Evolutionary conservation across 2,329 filamentous ascomycete species (phyloP), one percentile per base, ranked within the genome.

Genomic region (Calonectria crousiana): DNA sequence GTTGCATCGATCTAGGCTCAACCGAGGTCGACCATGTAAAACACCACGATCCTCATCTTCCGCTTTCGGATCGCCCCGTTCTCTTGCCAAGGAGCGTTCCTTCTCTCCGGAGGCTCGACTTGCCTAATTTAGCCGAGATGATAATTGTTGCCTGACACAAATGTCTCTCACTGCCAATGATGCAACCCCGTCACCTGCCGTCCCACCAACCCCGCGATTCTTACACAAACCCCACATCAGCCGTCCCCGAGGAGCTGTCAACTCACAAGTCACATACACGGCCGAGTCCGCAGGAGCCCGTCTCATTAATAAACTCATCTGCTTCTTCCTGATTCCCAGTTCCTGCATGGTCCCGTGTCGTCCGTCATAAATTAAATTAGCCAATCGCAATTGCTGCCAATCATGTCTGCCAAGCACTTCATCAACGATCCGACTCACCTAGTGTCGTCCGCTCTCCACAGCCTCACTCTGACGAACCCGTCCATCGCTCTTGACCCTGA

Each of bases 391-490:
- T 44, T 32, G 10, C 52, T 30, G 49, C 51, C 34, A 77, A 81
- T 47, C 78, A 87, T 87, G 86, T 91, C 91, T 38, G 83, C 88
- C 74, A 97, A 97, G 88, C 96, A 98, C 87, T 98, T 98, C 88
- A 92, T 98, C 88, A 92, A 95, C 84, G 94, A 97, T 83, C 92
- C 95, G 52, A 91, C 92, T 68, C 90, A 94, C 81, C 91, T 98
- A 67, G 95, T 98, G 83, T 89, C 91, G 82, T 89, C 92, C 52
- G 94, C 96, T 56, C 92, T 98, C 26, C 90, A 92, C 80, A 92
- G 93, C 76, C 89, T 97, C 41, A 96, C 95, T 28, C 87, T 94
- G 75, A 95, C 94, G 66, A 98, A 98, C 84, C 96, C 96, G 11
- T 93, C 93, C 44, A 88, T 97, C 30, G 93, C 94, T 67, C 90